phyloP scores from a whole-genome alignment of 208 protist genomes.

The Leishmania lainsoni region DNA sequence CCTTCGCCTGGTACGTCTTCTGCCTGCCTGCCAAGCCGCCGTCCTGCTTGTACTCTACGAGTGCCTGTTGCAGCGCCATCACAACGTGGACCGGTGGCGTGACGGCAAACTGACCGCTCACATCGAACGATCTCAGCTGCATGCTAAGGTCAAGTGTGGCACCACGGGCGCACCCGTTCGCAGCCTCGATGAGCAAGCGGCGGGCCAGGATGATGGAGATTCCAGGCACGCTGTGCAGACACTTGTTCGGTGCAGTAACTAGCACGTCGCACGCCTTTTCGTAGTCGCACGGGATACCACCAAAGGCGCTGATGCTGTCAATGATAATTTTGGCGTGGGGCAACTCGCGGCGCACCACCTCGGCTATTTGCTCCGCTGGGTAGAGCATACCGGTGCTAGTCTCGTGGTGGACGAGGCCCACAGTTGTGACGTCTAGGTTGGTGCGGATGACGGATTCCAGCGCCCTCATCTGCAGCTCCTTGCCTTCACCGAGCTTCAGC shows the following conservation, averaged over 20 bases:
- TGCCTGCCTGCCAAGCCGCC: conserved; percentile 60
- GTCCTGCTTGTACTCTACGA: conserved; percentile 75
- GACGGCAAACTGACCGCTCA: conserved; percentile 73
- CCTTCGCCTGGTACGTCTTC: conserved; percentile 61
- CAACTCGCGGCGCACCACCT: conserved; percentile 43
- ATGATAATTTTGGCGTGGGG: conserved; percentile 77
- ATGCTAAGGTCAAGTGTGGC: conserved; percentile 72
- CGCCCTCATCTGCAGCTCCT: conserved; percentile 53
- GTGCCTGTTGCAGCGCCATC: conserved; percentile 76
- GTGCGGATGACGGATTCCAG: conserved; percentile 47
- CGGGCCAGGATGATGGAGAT: conserved; percentile 72
- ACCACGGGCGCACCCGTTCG: conserved; percentile 60
- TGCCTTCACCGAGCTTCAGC: conserved; percentile 62
- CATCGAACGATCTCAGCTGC: conserved; percentile 69
- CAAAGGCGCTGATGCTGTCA: conserved; percentile 89
- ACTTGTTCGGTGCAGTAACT: conserved; percentile 87
- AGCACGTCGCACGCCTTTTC: conserved; percentile 71
- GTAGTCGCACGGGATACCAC: conserved; percentile 61
- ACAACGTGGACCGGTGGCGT: conserved; percentile 86
- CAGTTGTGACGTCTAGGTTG: conserved; percentile 68
- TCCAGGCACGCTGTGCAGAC: conserved; percentile 88
- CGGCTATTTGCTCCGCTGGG: conserved; percentile 65
- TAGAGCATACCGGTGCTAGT: conserved; percentile 92
- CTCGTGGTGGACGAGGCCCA: conserved; percentile 88
- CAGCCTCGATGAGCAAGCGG: conserved; percentile 39